These are phyloP conservation scores for Colletotrichum higginsianum DNA, from an alignment of 2,329 filamentous ascomycete species.

Conservation along the genomic window DNA sequence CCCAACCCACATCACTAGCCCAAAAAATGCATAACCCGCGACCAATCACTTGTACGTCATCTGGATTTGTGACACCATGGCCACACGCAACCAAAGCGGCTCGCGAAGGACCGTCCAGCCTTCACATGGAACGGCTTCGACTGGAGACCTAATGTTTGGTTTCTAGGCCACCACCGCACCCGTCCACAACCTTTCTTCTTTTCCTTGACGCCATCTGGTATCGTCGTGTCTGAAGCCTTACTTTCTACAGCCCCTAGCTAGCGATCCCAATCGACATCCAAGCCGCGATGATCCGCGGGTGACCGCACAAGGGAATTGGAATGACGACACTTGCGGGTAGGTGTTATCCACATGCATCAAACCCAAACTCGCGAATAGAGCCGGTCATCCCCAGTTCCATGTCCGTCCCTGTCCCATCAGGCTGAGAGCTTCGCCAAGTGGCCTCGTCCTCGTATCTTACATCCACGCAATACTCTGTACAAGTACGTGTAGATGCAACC, in stretches of 20 bases:
- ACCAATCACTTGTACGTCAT: conserved; percentile 38
- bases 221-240: background rate
- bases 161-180: background rate
- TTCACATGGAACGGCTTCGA: conserved; percentile 8
- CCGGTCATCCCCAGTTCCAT: conserved; percentile 3
- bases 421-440: conserved; percentile 20
- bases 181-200: background rate
- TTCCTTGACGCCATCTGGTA: background rate
- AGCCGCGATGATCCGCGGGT: conserved; percentile 15
- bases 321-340: conserved; percentile 39
- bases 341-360: conserved; percentile 25
- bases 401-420: conserved; percentile 25
- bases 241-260: conserved; percentile 7
- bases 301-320: conserved; percentile 27
- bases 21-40: conserved; percentile 36
- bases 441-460: conserved; percentile 12
- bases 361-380: background rate
- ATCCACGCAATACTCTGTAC: background rate
- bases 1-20: conserved; percentile 50
- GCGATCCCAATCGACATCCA: conserved; percentile 18
- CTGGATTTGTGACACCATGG: conserved; percentile 23
- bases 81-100: conserved; percentile 29
- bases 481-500: conserved; percentile 15
- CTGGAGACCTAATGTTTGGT: background rate
- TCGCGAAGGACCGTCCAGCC: conserved; percentile 7